phyloP scores from a whole-genome alignment of 148 eudicot genomes.

The Camellia lanceoleosa region DNA sequence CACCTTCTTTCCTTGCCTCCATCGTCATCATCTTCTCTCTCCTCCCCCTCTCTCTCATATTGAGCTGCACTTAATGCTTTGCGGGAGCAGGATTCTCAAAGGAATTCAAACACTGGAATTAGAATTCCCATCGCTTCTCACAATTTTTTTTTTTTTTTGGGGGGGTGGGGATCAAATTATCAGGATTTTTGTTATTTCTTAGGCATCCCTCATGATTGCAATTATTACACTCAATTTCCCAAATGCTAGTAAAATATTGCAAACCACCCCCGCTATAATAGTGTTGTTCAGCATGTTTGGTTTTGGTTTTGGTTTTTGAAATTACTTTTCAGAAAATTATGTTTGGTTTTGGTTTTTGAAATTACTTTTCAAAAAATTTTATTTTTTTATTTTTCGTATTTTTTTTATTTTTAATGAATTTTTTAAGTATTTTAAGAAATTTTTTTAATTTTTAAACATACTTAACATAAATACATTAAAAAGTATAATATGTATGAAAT shows the following conservation, averaged over 20 bases:
- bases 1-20: background rate
- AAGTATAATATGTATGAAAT: too few species aligned
- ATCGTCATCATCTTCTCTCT: background rate
- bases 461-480: too few species aligned
- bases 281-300: background rate
- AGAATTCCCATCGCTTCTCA: background rate
- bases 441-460: too few species aligned
- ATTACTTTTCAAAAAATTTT: too few species aligned
- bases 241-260: background rate
- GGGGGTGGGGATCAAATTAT: background rate
- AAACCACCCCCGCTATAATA: too few species aligned
- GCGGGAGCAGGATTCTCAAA: background rate
- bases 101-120: background rate
- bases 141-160: background rate
- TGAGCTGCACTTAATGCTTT: background rate
- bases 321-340: too few species aligned
- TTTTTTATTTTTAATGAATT: too few species aligned
- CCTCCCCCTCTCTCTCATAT: background rate
- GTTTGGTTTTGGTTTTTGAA: too few species aligned
- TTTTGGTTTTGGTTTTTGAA: too few species aligned
- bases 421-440: too few species aligned
- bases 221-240: background rate
- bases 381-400: too few species aligned
- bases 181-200: background rate
- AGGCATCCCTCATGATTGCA: constrained; percentile 4